A percentile compares a stretch with the other conserved stretches of the same genome.
Conservation (phyloP, 345 rosid species). For the Stellera chamaejasme region DNA sequence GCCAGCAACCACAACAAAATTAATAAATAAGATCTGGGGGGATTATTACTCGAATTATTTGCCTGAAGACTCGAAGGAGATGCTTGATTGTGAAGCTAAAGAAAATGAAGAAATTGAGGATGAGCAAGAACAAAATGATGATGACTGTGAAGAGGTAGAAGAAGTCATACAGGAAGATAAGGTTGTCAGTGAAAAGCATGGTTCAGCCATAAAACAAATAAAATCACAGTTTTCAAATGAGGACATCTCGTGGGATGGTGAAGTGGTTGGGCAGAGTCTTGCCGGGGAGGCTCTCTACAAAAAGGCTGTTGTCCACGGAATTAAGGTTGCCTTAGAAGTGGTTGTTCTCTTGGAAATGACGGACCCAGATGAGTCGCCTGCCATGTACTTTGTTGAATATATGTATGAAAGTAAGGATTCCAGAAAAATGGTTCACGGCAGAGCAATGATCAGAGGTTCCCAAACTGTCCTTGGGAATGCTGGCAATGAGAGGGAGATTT, state of each 20-base stretch:
- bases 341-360: conserved; percentile 32
- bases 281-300: conserved; percentile 39
- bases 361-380: conserved; percentile 31
- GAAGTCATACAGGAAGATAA: conserved; percentile 20
- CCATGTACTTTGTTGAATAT: conserved; percentile 54
- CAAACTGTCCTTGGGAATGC: conserved; percentile 55
- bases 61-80: conserved; percentile 39
- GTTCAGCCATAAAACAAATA: conserved; percentile 8
- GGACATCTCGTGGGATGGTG: conserved; percentile 53
- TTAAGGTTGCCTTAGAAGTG: conserved; percentile 38
- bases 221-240: conserved; percentile 21
- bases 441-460: conserved; percentile 38
- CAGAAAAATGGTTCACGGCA: conserved; percentile 57
- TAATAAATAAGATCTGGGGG: conserved; percentile 82
- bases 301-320: conserved; percentile 42
- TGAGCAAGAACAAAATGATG: conserved; percentile 38
- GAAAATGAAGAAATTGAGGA: conserved; percentile 35
- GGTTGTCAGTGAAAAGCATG: conserved; percentile 5
- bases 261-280: conserved; percentile 25
- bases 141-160: conserved; percentile 32
- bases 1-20: conserved; percentile 79
- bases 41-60: conserved; percentile 58
- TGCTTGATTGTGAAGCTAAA: conserved; percentile 19
- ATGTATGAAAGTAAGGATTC: conserved; percentile 41
- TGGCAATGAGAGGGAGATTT: conserved; percentile 58